Base-by-base conservation (phyloP, 495 filamentous ascomycete species). In the Neurospora sp. region DNA sequence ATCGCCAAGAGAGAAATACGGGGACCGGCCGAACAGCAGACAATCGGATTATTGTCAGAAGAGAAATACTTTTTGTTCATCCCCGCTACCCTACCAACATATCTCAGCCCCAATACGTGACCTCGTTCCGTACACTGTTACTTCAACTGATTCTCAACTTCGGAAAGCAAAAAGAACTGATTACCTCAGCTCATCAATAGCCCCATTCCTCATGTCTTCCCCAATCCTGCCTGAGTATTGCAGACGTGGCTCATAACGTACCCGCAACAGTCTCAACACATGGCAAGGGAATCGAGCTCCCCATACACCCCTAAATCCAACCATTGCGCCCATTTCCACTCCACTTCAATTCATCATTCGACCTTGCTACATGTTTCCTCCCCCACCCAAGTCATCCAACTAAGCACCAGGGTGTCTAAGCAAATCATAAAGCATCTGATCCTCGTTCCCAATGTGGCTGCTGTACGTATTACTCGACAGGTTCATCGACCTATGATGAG, bases 381-480 rank as follows among this genome's bases (percentile, higher is more conserved):
- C 14, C 22, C 16, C 27, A 2, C 53, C 53, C 14, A 8, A 16
- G 53, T 65, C 53, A 37, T 37, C 53, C 27, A 35, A 65, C 53
- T 65, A 65, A 37, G 53, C 53, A 65, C 53, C 53, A 65, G 53
- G 53, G 53, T 65, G 53, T 37, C 74, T 53, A 42, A 80, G 53
- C 71, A 79, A 20, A 35, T 79, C 75, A 71, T 75, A 80, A 61
- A 79, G 68, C 31, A 73, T 74, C 65, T 78, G 75, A 2, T 77
- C 77, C 6, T 73, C 70, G 14, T 72, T 69, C 5, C 78, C 77
- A 42, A 81, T 80, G 70, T 65, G 53, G 53, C 77, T 78, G 45
- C 74, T 76, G 65, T 81, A 81, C 8, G 78, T 77, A 27, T 81
- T 77, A 20, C 74, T 74, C 9, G 78, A 77, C 38, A 80, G 72